Percentiles rank a stretch among this genome's conserved stretches.
phyloP scores from a whole-genome alignment of 1,139 yeast species.

The Tardiomyces depauwii region DNA sequence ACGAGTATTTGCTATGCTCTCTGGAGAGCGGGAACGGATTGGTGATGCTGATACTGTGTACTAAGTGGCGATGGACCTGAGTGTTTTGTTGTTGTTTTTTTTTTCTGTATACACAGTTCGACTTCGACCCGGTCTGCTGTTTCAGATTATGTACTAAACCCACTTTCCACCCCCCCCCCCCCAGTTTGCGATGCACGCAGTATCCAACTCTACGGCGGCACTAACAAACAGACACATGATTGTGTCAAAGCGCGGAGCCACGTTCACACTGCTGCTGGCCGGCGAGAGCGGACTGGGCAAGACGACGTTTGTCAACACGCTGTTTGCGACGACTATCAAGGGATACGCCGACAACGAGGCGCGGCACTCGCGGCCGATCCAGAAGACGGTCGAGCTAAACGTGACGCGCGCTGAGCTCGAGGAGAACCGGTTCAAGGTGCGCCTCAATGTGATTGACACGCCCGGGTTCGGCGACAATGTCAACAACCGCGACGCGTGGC shows the following conservation, averaged over 20 bases:
- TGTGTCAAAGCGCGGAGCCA: slow-evolving; percentile 80
- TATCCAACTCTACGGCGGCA: too few relatives aligned
- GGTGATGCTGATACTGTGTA: too few relatives aligned
- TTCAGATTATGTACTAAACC: too few relatives aligned
- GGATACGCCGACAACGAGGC: slow-evolving; percentile 51
- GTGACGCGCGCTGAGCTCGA: slow-evolving; percentile 84
- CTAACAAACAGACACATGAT: slow-evolving; percentile 58
- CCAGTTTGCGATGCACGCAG: too few relatives aligned
- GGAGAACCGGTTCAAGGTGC: slow-evolving; percentile 79
- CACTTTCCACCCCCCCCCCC: too few relatives aligned
- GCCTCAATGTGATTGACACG: slow-evolving; percentile 85
- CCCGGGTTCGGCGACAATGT: slow-evolving; percentile 98
- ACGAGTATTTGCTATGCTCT: too few relatives aligned
- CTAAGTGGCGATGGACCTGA: too few relatives aligned
- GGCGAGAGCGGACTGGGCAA: slow-evolving; percentile 90
- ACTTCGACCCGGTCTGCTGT: too few relatives aligned
- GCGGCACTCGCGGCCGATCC: slow-evolving; percentile 63
- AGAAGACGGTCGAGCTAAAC: slow-evolving; percentile 85
- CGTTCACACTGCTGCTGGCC: slow-evolving; percentile 86
- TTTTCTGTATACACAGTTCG: too few relatives aligned
- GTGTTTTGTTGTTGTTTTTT: too few relatives aligned
- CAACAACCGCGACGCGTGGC: slow-evolving; percentile 88
- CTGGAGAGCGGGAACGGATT: too few relatives aligned
- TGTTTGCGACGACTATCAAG: slow-evolving; percentile 52
- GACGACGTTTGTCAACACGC: slow-evolving; percentile 87